These are phyloP conservation scores for Penicillium sp. DNA, from an alignment of 2,329 filamentous ascomycete species.

Conservation along the genomic window DNA sequence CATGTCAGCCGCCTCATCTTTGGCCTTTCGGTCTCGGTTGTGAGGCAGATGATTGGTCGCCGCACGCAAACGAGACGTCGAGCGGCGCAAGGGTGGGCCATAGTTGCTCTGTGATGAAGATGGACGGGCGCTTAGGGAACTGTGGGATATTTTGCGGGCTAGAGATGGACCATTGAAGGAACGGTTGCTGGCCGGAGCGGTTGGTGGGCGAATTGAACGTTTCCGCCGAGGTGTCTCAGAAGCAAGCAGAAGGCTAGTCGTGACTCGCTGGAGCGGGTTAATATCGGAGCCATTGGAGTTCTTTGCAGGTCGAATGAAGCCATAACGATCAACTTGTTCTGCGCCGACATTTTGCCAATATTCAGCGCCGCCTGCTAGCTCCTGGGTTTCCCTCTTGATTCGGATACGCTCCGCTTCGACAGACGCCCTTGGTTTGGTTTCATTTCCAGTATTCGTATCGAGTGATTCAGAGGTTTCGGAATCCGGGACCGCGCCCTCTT, in stretches of 20 bases:
- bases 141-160: slow-evolving; percentile 44
- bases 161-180: slow-evolving; percentile 46
- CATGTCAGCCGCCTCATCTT: slow-evolving; percentile 65
- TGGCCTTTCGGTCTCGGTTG: slow-evolving; percentile 54
- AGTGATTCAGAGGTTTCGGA: slow-evolving; percentile 31
- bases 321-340: slow-evolving; percentile 63
- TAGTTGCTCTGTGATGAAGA: slow-evolving; percentile 49
- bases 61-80: slow-evolving; percentile 50
- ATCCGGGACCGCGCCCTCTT: slow-evolving; percentile 35
- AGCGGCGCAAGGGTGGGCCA: slow-evolving; percentile 42
- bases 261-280: slow-evolving; percentile 56
- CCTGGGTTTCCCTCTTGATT: slow-evolving; percentile 53
- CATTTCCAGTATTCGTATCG: slow-evolving; percentile 27
- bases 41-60: slow-evolving; percentile 55
- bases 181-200: slow-evolving; percentile 46
- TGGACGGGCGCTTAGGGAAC: slow-evolving; percentile 41
- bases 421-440: slow-evolving; percentile 32
- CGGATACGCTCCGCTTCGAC: slow-evolving; percentile 31
- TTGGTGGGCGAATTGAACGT: slow-evolving; percentile 52
- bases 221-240: slow-evolving; percentile 57
- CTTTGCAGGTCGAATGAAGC: slow-evolving; percentile 55
- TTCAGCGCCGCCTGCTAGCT: slow-evolving; percentile 63
- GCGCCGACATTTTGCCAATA: slow-evolving; percentile 63
- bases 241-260: slow-evolving; percentile 58
- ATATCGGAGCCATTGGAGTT: slow-evolving; percentile 36